Percentiles rank a stretch among this genome's conserved stretches.
phyloP scores from a whole-genome alignment of 108 stramenopile species.

The Aurantiochytrium sp. region DNA sequence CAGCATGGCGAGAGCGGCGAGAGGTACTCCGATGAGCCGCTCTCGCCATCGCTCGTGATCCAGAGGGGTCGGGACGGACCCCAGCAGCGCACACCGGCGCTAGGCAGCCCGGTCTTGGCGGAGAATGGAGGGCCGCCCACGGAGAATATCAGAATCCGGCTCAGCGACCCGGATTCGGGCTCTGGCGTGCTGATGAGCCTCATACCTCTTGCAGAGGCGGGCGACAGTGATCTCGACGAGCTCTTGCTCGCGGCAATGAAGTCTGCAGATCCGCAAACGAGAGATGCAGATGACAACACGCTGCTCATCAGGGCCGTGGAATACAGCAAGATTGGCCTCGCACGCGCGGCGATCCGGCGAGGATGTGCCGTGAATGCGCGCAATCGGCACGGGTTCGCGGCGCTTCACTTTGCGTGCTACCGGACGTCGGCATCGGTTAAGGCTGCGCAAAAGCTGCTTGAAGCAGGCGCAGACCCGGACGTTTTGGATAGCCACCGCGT shows the following conservation, averaged over 20 bases:
- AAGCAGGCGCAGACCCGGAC: not conserved
- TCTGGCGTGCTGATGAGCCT: not conserved
- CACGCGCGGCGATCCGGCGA: not conserved
- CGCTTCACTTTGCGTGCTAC: constrained; percentile 11
- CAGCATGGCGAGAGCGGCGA: too few relatives aligned
- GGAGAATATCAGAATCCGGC: not conserved
- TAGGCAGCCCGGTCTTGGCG: too few relatives aligned
- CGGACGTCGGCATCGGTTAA: not conserved
- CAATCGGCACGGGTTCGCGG: not conserved
- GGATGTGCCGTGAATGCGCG: not conserved
- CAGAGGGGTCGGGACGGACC: too few relatives aligned
- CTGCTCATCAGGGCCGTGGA: not conserved
- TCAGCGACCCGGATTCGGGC: not conserved
- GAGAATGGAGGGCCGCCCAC: not conserved
- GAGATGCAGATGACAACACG: not conserved
- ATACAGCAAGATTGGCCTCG: not conserved
- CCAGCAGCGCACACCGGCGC: too few relatives aligned
- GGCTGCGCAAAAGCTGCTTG: not conserved
- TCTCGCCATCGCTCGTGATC: too few relatives aligned
- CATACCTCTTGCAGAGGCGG: not conserved
- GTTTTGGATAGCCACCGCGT: not conserved
- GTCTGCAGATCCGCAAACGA: not conserved
- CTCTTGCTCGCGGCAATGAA: not conserved
- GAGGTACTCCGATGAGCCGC: too few relatives aligned
- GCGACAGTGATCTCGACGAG: not conserved